phyloP scores from a whole-genome alignment of 2,329 filamentous ascomycete species.

The Pyrenochaeta sp. region DNA sequence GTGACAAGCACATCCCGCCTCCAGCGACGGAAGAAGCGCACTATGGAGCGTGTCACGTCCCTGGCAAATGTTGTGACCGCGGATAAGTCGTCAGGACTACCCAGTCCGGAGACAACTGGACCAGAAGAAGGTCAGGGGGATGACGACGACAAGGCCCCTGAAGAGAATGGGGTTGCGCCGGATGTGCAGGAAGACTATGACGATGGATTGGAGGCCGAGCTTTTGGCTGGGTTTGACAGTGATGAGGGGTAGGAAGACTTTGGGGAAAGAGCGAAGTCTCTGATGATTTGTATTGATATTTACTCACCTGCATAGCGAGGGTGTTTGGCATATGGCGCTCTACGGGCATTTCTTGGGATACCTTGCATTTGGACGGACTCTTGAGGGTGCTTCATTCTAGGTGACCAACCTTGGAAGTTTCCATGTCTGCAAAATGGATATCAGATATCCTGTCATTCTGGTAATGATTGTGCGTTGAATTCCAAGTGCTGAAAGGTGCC shows the following conservation, averaged over 20 bases:
- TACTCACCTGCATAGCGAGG: conserved; percentile 47
- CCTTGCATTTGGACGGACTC: conserved; percentile 10
- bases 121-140: conserved; percentile 52
- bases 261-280: neutral
- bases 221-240: conserved; percentile 51
- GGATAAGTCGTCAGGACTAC: conserved; percentile 52
- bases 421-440: neutral
- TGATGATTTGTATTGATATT: conserved; percentile 13
- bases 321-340: conserved; percentile 45
- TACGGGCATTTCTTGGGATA: conserved; percentile 14
- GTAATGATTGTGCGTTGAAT: neutral
- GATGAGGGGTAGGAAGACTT: conserved; percentile 25
- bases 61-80: conserved; percentile 54
- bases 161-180: conserved; percentile 35
- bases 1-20: conserved; percentile 50
- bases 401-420: neutral
- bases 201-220: conserved; percentile 55
- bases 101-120: conserved; percentile 51
- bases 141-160: conserved; percentile 54
- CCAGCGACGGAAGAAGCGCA: conserved; percentile 59
- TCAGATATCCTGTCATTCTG: neutral
- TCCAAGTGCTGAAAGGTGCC: neutral
- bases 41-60: conserved; percentile 56
- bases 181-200: conserved; percentile 63
- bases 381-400: conserved; percentile 9